Conservation (phyloP, 768 basidiomycete species). For the Leccinum rimulosum region DNA sequence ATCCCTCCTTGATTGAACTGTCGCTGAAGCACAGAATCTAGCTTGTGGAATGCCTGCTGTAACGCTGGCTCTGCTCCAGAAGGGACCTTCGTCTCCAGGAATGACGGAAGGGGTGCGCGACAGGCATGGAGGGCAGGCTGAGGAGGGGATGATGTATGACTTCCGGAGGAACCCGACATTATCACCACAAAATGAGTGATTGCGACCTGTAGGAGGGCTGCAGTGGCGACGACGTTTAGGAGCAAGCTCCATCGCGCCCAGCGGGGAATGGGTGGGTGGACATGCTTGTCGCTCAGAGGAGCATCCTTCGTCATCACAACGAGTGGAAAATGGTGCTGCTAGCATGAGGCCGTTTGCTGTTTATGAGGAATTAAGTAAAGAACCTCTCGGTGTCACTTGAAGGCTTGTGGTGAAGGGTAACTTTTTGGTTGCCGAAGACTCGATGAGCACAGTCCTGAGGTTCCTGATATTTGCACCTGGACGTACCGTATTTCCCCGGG, state of each 20-base stretch:
- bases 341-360: background rate
- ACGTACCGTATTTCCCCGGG: background rate
- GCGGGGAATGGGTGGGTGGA: conserved; percentile 2
- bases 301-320: background rate
- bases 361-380: background rate
- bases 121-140: conserved; percentile 8
- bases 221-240: conserved; percentile 10
- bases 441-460: background rate
- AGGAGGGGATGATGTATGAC: background rate
- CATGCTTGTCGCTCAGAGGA: background rate
- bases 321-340: background rate
- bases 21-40: conserved; percentile 9
- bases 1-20: conserved; percentile 36
- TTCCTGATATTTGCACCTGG: background rate
- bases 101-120: conserved; percentile 16
- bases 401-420: background rate
- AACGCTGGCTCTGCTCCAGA: conserved; percentile 13
- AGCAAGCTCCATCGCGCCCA: conserved; percentile 20
- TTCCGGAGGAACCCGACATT: background rate
- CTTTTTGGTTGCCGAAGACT: background rate
- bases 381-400: background rate
- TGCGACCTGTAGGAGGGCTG: conserved; percentile 9
- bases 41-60: conserved; percentile 2
- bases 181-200: background rate
- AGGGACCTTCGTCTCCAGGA: conserved; percentile 12